Conservation (phyloP, 148 eudicot species). For the Pharnaceum exiguum region DNA sequence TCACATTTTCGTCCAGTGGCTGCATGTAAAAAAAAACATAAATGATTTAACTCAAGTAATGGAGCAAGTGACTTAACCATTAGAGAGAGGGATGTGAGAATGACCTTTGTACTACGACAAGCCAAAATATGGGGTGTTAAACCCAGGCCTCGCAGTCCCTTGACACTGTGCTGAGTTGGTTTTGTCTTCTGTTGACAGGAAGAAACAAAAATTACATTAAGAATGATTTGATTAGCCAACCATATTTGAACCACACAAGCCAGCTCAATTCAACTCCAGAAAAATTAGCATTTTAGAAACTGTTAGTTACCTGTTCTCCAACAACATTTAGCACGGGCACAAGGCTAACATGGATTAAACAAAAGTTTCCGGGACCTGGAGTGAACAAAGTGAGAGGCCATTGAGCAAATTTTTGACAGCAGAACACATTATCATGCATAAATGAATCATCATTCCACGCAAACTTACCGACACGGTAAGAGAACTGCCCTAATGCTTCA, state of each 20-base stretch:
- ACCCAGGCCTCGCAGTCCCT: constrained; percentile 88
- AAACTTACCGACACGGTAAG: constrained; percentile 83
- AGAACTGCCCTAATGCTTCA: constrained; percentile 95
- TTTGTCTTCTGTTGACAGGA: constrained; percentile 72
- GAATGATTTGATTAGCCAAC: not conserved
- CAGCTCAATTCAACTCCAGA: not conserved
- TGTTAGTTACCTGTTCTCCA: constrained; percentile 82
- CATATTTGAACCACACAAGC: not conserved
- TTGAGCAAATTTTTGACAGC: not conserved
- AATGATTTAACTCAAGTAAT: constrained; percentile 5
- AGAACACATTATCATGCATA: not conserved
- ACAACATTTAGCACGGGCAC: constrained; percentile 90
- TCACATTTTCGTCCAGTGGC: constrained; percentile 75
- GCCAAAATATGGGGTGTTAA: constrained; percentile 82
- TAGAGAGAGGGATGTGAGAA: constrained; percentile 13
- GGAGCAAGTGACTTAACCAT: not conserved
- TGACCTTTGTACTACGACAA: constrained; percentile 87
- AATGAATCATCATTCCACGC: not conserved
- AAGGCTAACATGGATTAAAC: constrained; percentile 94
- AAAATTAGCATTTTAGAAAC: not conserved
- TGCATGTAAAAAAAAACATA: constrained; percentile 26
- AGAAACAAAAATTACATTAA: constrained; percentile 10
- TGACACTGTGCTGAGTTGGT: constrained; percentile 97
- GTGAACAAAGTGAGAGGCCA: constrained; percentile 1
- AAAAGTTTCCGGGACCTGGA: constrained; percentile 86